Percentiles rank a stretch among this genome's conserved stretches.
Conservation (phyloP, 2,329 filamentous ascomycete species). For the Trichoderma aggressivum region DNA sequence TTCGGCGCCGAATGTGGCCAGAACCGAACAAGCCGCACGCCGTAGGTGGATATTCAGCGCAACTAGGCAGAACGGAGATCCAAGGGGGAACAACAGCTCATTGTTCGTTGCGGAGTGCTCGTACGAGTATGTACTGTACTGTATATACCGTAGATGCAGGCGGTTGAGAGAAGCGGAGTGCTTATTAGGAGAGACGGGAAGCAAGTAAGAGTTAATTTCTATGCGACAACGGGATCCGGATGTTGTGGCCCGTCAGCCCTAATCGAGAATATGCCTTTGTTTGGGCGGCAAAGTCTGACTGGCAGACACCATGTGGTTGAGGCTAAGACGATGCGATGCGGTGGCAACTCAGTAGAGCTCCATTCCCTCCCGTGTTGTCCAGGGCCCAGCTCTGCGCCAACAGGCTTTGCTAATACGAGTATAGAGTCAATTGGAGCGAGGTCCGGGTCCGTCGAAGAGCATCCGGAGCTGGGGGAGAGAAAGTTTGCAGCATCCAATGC, state of each 20-base stretch:
- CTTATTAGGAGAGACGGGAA: not conserved
- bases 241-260: conserved; percentile 14
- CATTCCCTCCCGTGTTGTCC: not conserved
- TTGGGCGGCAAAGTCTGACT: not conserved
- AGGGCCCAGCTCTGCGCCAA: not conserved
- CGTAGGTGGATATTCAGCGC: conserved; percentile 2
- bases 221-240: not conserved
- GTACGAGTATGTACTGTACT: not conserved
- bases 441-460: not conserved
- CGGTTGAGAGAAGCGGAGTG: not conserved
- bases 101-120: not conserved
- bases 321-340: not conserved
- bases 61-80: not conserved
- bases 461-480: not conserved
- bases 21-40: conserved; percentile 8
- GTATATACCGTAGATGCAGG: not conserved
- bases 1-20: conserved; percentile 7
- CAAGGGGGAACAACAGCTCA: not conserved
- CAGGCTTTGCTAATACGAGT: not conserved
- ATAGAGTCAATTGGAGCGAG: not conserved
- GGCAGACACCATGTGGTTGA: not conserved
- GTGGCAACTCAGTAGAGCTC: not conserved
- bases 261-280: not conserved
- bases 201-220: not conserved
- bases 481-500: not conserved